Conservation (phyloP, 1,284 basidiomycete genomes). For the Irpex sp. region DNA sequence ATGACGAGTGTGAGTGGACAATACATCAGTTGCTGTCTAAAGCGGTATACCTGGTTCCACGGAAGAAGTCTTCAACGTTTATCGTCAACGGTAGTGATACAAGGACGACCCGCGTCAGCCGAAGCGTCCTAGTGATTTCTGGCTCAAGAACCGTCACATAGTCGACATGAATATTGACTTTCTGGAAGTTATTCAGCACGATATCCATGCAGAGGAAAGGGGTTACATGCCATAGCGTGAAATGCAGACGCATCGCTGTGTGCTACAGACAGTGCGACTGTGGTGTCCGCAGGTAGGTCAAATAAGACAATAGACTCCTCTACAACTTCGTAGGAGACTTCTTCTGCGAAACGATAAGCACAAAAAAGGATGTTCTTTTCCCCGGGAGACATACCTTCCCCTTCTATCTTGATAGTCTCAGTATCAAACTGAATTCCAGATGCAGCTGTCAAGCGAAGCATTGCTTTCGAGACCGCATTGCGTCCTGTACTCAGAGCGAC, state of each 20-base stretch:
- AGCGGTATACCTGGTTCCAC: conserved; percentile 41
- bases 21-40: not conserved
- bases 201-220: not conserved
- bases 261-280: conserved; percentile 51
- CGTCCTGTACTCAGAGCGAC: conserved; percentile 61
- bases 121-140: conserved; percentile 46
- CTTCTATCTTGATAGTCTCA: conserved; percentile 38
- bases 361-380: not conserved
- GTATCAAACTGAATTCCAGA: conserved; percentile 50
- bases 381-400: conserved; percentile 28
- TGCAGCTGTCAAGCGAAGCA: conserved; percentile 49
- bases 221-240: conserved; percentile 47
- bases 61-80: conserved; percentile 86
- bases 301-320: conserved; percentile 44
- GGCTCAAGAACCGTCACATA: conserved; percentile 60
- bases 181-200: conserved; percentile 36
- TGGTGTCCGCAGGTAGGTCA: conserved; percentile 41
- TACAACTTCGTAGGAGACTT: conserved; percentile 29
- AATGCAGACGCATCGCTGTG: conserved; percentile 59
- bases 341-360: conserved; percentile 8
- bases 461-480: conserved; percentile 53
- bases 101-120: conserved; percentile 48
- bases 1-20: conserved; percentile 6
- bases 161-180: conserved; percentile 56
- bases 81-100: conserved; percentile 75